These are phyloP conservation scores for Nymphaea thermarum DNA, from an alignment of 164 flowering plant genomes.

Conservation along the genomic window DNA sequence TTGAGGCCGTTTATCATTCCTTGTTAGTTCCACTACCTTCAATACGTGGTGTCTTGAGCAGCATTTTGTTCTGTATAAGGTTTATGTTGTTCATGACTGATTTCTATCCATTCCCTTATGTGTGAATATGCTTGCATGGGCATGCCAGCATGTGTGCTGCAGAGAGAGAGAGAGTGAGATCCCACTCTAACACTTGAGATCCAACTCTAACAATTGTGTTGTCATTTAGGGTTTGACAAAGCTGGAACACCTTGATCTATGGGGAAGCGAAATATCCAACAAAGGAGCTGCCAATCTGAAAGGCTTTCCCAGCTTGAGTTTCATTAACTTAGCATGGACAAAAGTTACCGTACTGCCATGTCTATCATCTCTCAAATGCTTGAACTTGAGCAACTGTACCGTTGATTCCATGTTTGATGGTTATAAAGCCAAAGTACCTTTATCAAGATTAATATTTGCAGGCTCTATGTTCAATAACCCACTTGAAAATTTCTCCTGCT, in stretches of 20 bases:
- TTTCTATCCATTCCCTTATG: no score
- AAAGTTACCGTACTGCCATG: constrained; percentile 48
- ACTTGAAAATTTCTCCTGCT: constrained; percentile 24
- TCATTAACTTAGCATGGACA: constrained; percentile 90
- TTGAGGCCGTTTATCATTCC: no score
- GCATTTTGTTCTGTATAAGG: no score
- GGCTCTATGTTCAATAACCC: constrained; percentile 42
- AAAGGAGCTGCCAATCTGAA: constrained; percentile 37
- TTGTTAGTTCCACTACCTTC: no score
- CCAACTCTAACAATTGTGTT: no score
- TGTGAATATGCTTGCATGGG: no score
- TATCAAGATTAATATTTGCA: constrained; percentile 36
- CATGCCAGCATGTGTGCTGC: no score
- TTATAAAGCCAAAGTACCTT: constrained; percentile 23
- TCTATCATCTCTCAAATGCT: constrained; percentile 37
- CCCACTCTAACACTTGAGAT: no score
- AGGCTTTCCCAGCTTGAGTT: constrained; percentile 46
- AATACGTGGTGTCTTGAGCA: no score
- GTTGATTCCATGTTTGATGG: constrained; percentile 37
- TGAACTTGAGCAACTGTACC: constrained; percentile 79
- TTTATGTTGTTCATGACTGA: no score
- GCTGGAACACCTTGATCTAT: constrained; percentile 63
- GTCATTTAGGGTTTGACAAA: constrained; percentile 45
- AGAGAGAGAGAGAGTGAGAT: no score
- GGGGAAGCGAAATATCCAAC: constrained; percentile 82